Evolutionary conservation across 2,329 filamentous ascomycete species (phyloP), one percentile per base, ranked within the genome.

Genomic region (Trichoderma koningii): DNA sequence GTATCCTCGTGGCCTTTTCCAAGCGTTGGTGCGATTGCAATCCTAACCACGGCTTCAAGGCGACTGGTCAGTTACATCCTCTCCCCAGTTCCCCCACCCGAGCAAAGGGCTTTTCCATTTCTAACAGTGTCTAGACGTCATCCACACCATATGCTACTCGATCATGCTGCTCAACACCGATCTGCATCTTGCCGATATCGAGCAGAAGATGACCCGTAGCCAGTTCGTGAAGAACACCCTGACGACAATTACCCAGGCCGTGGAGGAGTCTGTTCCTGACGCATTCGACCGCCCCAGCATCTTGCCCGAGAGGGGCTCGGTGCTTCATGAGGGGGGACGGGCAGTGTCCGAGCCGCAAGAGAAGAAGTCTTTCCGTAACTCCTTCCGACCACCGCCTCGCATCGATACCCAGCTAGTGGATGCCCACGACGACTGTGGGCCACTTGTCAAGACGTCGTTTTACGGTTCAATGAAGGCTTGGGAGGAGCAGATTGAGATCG

Each of bases 201-300:
- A 96, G 67, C 88, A 91, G 71, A 96, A 96, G 80, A 99, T 99
- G 95, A 98, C 94, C 1, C 87, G 91, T 64, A 89, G 85, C 68
- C 94, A 98, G 73, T 99, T 98, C 73, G 86, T 99, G 74, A 96
- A 96, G 77, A 99, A 99, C 74, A 97, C 95, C 5, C 89, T 98
- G 82, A 90, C 91, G 0, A 97, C 94, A 0, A 91, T 99, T 68
- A 87, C 86, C 66, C 88, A 92, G 55, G 88, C 91, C 14, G 84
- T 93, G 10, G 81, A 84, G 45, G 92, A 96, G 70, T 87, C 88
- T n/a, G 86, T 83, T 0, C 87, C 90, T 1, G 85, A 88, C 66
- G 84, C 83, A 1, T 89, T 90, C 68, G 84, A 89, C 41, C 81
- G 85, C 3, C 79, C 85, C 5, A 84, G 82, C 66, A 81, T 86